Evolutionary conservation across 495 filamentous ascomycete genomes (phyloP), one percentile per base, ranked within the genome.

Genomic region (Podospora didyma): DNA sequence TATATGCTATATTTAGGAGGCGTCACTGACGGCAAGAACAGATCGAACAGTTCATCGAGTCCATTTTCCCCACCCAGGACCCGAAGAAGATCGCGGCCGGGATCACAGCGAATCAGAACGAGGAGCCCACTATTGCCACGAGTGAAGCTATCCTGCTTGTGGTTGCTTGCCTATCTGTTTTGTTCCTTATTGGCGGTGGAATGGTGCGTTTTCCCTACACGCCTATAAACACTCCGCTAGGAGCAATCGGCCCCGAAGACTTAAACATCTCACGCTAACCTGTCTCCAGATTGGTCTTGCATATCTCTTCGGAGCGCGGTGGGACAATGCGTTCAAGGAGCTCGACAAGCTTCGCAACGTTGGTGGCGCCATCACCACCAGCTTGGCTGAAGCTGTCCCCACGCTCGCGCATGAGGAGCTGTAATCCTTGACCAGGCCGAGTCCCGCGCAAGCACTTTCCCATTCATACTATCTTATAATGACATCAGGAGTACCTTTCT

Each of bases 11-110:
- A 39, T 51, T 37, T 35, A 11, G 17, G 21, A 3, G 3, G 3
- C 16, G 12, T 42, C 16, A 37, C 51, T 62, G 42, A 68, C 50
- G 49, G 39, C n/a, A 21, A 9, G 51, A 12, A 46, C 64, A 97
- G 91, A 89, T 97, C 50, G 94, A 98, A 68, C 90, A 96, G 80
- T 98, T 96, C 71, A 96, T 97, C 61, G 94, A 98, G 69, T 83
- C 84, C 7, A 87, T 98, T 64, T 98, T 92, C 84, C 94, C 94
- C 6, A 82, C 84, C 14, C 79, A 79, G 63, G 75, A 78, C 46
- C 71, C 75, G 34, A 79, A 80, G 64, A 69, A 71, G 28, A 61
- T 80, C n/a, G 56, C 62, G 19, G 69, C 67, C 0, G 70, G 71
- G 21, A 22, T 7, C 20, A 14, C 37, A 22, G 57, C n/a, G 47